Base-by-base conservation (phyloP, 2,329 filamentous ascomycete species). In the Emydomyces testavorans region DNA sequence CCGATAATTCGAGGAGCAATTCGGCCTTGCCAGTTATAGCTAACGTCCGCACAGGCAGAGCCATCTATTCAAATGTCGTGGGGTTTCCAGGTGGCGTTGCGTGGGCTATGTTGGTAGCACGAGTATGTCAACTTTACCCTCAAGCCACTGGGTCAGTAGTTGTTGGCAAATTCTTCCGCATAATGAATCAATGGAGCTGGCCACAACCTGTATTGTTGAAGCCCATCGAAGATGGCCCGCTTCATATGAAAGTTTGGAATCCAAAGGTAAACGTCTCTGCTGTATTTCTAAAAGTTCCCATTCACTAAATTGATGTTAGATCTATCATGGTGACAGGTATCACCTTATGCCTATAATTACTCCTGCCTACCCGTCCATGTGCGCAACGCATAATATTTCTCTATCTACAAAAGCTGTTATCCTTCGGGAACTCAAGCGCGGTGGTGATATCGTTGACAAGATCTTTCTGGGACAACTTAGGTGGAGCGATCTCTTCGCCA, bases 291-390 rank as follows among this genome's bases (percentile, higher is more conserved):
- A 21, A 36, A 20, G 16, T n/a, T 18, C 40, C 35, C 35, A 7
- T 11, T 11, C 31, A 7, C 28, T 26, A 15, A 40, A 6, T 23
- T 29, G 16, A 18, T 1, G 18, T 35, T 50, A 85, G 75, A 71
- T 88, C 24, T 93, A 94, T 64, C 79, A 80, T 52, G 77, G 79
- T 47, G 92, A 96, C 64, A 78, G 78, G 36, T 85, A 80, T 56
- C 90, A 96, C 65, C 72, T 95, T 45, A 98, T 98, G 92, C 92
- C 92, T 23, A 86, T 98, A 65, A 96, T 98, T 60, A 98, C 92
- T 1, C 92, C 92, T 1, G 89, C 92, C 1, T 96, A 95, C 63
- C 92, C 92, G 2, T 93, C 88, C 42, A 96, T 95, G 89, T 96
- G 92, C 64, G 83, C 92, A 1, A 96, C 92, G 0, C 92, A 94